phyloP scores from a whole-genome alignment of 2,329 filamentous ascomycete genomes.

The Aspergillus sp. region DNA sequence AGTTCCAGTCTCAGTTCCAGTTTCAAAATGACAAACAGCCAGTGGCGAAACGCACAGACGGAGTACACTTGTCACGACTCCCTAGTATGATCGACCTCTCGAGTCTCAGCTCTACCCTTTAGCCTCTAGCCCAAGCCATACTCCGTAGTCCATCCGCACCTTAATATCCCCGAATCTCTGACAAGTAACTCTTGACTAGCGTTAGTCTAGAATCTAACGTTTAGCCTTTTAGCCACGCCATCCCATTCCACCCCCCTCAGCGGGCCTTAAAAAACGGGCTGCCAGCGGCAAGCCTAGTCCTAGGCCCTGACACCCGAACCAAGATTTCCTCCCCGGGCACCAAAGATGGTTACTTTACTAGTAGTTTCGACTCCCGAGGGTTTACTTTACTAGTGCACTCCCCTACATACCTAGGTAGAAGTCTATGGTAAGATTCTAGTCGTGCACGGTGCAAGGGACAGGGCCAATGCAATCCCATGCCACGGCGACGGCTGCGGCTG shows the following conservation, averaged over 20 bases:
- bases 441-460: background rate
- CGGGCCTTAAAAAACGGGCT: slow-evolving; percentile 10
- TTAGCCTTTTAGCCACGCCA: background rate
- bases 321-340: background rate
- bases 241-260: background rate
- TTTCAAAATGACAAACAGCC: no score
- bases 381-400: background rate
- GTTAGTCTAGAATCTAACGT: background rate
- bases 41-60: no score
- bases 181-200: background rate
- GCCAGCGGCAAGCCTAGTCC: background rate
- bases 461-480: background rate
- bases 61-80: no score
- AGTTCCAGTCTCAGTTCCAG: background rate
- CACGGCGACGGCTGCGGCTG: background rate
- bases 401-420: background rate
- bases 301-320: background rate
- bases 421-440: background rate
- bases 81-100: no score
- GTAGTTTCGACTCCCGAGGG: background rate
- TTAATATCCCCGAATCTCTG: background rate
- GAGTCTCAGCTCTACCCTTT: background rate
- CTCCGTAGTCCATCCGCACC: background rate
- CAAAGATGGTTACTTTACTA: background rate
- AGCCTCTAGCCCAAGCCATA: no score